Base-by-base conservation (phyloP, 345 rosid genomes). In the Melaleuca quinquenervia region DNA sequence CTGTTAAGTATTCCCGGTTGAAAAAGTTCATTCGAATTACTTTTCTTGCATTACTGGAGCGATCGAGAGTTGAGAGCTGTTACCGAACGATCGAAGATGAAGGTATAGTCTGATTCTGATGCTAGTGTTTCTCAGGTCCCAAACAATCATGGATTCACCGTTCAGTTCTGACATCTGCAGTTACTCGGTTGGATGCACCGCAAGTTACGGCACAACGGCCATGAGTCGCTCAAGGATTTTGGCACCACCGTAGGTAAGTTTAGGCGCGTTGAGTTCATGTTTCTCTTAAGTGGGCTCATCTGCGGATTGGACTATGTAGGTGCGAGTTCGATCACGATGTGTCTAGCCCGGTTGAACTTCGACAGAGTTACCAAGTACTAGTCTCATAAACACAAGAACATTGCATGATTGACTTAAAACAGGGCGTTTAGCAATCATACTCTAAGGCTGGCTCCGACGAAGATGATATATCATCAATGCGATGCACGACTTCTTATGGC, bases 151-250 rank as follows among this genome's bases (percentile, higher is more conserved):
- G 75, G 12, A 32, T 16, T 56, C 74, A 55, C 62, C 75, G 32
- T 86, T 60, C 82, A 83, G 36, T 84, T 58, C 62, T 70, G 58
- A 74, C 86, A 86, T 87, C 75, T 92, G 93, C 91, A 95, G 98
- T 93, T 95, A 89, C 92, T 92, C 20, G 96, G 93, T 75, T 95
- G 98, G 98, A 93, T 95, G 98, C 96, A 95, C 88, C 93, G 98
- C 0, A 95, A 95, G 89, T 91, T 93, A 50, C 90, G 96, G 83
- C 96, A 93, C 62, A 92, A 92, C 85, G 91, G 91, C 86, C 84
- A 89, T 32, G 96, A 94, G 84, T 90, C 92, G 6, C 86, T 91
- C 86, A 94, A 91, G 86, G 97, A 95, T 86, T 92, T 92, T 82
- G 89, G 88, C 84, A 78, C 87, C 26, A 94, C 80, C 86, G 88